Base-by-base conservation (phyloP, 441 rosid genomes). In the Pelargonium fulgidum region DNA sequence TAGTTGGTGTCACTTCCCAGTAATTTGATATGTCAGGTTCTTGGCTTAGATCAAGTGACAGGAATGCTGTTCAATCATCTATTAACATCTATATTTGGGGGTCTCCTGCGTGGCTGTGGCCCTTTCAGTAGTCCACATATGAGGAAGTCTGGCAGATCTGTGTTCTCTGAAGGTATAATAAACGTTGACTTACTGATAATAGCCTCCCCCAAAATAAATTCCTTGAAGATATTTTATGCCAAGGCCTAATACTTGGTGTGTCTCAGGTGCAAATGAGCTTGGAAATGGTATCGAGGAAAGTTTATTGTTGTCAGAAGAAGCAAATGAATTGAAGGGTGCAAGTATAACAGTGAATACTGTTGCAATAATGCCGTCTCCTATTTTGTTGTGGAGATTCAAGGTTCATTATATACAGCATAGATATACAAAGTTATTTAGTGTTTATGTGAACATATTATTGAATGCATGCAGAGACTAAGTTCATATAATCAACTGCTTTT, bases 311-410 rank as follows among this genome's bases (percentile, higher is more conserved):
- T 76, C 79, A 8, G 14, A 76, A 33, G 89, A 82, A 66, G 75
- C 81, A 2, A 76, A 73, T 72, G 87, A 84, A 29, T 69, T 79
- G 79, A 92, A 84, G 87, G 79, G 62, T 72, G 45, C 74, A 7
- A 80, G 77, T 74, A 48, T 75, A 66, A 79, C 88, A 12, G 74
- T 86, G 74, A 78, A 54, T 77, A 62, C 89, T 62, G 69, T 82
- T 56, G 87, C 87, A 0, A 87, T 82, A 73, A 65, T 89, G 85
- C 91, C 89, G 3, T 84, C 93, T 66, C 98, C 99, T 33, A 36
- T 81, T 22, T 75, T 92, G 59, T 83, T 95, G 75, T 82, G 84
- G 92, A 88, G 96, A 81, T 81, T 90, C 73, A 89, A 95, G 97
- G 99, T 83, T 68, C 54, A 41, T 70, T 78, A 17, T 47, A 10